phyloP scores from a whole-genome alignment of 1,139 yeast species.

The Debaryomyces sp. region DNA sequence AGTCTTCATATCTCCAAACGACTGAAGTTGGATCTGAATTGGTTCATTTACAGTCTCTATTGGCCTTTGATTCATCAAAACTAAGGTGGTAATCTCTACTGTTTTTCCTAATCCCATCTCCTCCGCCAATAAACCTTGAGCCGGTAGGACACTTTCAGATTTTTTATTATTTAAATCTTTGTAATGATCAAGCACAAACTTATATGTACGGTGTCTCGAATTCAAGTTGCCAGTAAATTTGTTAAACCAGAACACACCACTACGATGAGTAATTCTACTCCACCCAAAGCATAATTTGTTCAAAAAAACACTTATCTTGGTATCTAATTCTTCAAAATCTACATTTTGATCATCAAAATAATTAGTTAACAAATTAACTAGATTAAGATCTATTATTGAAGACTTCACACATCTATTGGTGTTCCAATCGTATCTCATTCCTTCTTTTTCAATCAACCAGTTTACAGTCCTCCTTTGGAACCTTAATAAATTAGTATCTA shows the following conservation, averaged over 20 bases:
- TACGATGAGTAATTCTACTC: conserved; percentile 30
- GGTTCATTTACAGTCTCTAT: conserved; percentile 46
- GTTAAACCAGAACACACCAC: conserved; percentile 46
- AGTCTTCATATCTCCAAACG: conserved; percentile 39
- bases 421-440: conserved; percentile 40
- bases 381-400: conserved; percentile 19
- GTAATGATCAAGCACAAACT: conserved; percentile 27
- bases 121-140: conserved; percentile 77
- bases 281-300: conserved; percentile 57
- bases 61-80: conserved; percentile 60
- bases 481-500: conserved; percentile 50
- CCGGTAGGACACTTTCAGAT: conserved; percentile 35
- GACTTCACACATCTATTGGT: conserved; percentile 24
- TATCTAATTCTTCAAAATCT: conserved; percentile 13
- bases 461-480: conserved; percentile 66
- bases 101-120: conserved; percentile 99
- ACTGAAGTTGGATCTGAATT: conserved; percentile 34
- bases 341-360: conserved; percentile 7
- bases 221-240: conserved; percentile 51
- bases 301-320: conserved; percentile 23
- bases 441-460: conserved; percentile 68
- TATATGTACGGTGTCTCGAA: conserved; percentile 30
- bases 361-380: conserved; percentile 6
- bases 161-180: conserved; percentile 13
- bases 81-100: conserved; percentile 72